Base-by-base conservation (phyloP, 164 flowering plant species). In the Vitis amurensis region DNA sequence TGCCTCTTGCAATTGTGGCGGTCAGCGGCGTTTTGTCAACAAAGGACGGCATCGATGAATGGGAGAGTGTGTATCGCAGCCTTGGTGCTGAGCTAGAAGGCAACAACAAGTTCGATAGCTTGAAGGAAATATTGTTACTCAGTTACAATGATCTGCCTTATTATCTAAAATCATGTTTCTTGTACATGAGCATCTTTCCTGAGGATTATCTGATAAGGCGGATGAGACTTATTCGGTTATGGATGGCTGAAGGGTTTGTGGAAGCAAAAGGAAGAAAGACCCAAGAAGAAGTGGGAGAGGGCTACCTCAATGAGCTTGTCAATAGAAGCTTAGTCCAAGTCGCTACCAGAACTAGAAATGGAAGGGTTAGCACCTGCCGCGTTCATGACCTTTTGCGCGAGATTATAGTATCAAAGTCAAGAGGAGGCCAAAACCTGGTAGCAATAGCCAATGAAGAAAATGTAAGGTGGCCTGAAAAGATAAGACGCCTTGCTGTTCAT, bases 1-100 rank as follows among this genome's bases (percentile, higher is more conserved):
- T 74, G 49, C 79, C 79, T 3, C 76, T 77, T 29, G 76, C 76
- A 57, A 77, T 77, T 55, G 79, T 77, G 23, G 73, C 76, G 0
- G 55, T 77, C 8, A 55, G 72, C 51, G 72, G 79, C 12, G 69
- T 76, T 48, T 55, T 76, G 59, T 71, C 79, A 6, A 56, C 69
- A 4, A 76, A 76, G 37, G 59, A 65, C 55, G 61, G 64, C 31
- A 70, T 72, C 7, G 73, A 68, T 59, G 73, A 69, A 13, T 77
- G 76, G 74, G 63, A 73, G 13, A 50, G 49, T 59, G 50, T 77
- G 7, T 31, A 17, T 3, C 68, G 61, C 3, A 57, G 68, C 59
- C 74, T 77, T 27, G 70, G 74, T 2, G 29, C 70, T 19, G 70
- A 69, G 53, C 50, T 74, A 1, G 64, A 64, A 10, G 69, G 55